Evolutionary conservation across 1,284 basidiomycete genomes (phyloP).

Genomic region (Agaricales sp.): DNA sequence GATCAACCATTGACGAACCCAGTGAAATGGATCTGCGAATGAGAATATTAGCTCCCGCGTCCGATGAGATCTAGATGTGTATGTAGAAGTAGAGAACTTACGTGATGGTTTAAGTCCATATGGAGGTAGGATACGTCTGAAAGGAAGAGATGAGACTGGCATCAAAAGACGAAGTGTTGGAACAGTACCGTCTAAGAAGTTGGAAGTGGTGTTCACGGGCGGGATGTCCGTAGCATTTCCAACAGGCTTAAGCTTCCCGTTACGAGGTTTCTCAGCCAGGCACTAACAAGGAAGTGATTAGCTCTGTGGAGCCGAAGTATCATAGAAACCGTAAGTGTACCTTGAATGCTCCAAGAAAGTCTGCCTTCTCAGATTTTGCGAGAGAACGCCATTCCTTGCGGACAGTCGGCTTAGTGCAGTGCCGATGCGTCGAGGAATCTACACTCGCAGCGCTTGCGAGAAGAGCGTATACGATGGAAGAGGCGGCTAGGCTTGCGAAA

Average conservation of each 20-base stretch:
- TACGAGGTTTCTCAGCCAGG: background rate
- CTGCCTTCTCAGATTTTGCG: background rate
- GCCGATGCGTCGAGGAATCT: background rate
- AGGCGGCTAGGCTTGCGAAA: background rate
- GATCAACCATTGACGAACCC: background rate
- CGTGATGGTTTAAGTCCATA: background rate
- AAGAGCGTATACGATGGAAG: background rate
- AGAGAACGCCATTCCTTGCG: conserved; percentile 1
- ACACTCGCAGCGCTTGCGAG: background rate
- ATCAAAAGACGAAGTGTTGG: background rate
- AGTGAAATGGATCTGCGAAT: background rate
- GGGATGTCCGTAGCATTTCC: background rate
- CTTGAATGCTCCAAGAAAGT: background rate
- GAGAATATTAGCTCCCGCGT: background rate
- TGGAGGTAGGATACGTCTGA: background rate
- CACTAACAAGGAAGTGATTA: background rate
- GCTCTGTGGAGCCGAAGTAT: background rate
- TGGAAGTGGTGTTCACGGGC: background rate
- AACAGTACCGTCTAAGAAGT: background rate
- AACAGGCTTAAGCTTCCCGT: background rate
- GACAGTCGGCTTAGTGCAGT: background rate
- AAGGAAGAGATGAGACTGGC: background rate
- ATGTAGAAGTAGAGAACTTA: background rate
- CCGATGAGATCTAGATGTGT: no score
- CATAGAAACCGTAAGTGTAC: background rate